Conservation (phyloP, 352 stramenopile genomes). For the Phytopythium litorale region DNA sequence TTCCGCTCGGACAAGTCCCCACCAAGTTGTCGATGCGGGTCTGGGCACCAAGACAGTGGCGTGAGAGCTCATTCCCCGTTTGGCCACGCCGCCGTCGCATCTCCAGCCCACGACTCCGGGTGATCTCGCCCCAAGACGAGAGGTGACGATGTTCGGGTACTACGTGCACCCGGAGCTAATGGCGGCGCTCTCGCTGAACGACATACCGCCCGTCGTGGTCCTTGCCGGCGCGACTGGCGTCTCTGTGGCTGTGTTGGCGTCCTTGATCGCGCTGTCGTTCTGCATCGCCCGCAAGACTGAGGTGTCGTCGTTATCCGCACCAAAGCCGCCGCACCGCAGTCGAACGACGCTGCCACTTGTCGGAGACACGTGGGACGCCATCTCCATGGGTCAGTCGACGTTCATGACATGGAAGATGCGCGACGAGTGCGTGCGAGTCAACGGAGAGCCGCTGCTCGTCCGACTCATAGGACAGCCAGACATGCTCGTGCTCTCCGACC, state of each 20-base stretch:
- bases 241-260: not conserved
- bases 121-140: not conserved
- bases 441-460: conserved; percentile 2
- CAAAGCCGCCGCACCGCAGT: not conserved
- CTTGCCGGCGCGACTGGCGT: not conserved
- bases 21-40: no score
- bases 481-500: conserved; percentile 12
- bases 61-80: not conserved
- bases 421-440: not conserved
- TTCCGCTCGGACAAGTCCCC: no score
- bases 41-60: no score
- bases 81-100: not conserved
- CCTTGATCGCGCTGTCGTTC: not conserved
- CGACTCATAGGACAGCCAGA: conserved; percentile 7
- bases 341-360: conserved; percentile 1
- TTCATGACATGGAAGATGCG: conserved; percentile 7
- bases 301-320: not conserved
- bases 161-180: not conserved
- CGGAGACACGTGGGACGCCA: conserved; percentile 3
- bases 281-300: not conserved
- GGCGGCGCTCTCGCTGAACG: not conserved
- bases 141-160: not conserved
- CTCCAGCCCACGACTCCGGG: not conserved
- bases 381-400: not conserved
- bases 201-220: not conserved